Percentiles rank a stretch among this genome's conserved stretches.
These are phyloP conservation scores for Cnidoscolus chayamansa DNA, from an alignment of 441 rosid species.

Conservation along the genomic window DNA sequence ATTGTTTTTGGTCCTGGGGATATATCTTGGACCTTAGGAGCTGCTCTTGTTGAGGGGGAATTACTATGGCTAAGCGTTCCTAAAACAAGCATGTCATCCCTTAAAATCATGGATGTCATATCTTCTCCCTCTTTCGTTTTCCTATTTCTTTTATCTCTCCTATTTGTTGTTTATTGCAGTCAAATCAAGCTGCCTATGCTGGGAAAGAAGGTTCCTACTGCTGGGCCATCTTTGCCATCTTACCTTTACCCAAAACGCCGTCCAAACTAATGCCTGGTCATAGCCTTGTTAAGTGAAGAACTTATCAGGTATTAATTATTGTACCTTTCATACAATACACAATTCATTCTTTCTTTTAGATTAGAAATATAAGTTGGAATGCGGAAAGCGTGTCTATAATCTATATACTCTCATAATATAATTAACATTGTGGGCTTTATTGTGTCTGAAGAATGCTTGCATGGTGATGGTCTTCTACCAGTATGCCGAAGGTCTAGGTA, in stretches of 20 bases:
- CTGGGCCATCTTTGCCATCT: constrained; percentile 38
- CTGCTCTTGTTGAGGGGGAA: constrained; percentile 49
- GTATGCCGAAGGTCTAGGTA: no score
- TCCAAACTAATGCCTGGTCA: constrained; percentile 26
- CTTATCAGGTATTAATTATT: background rate
- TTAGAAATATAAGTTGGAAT: constrained; percentile 1
- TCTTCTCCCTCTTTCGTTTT: constrained; percentile 37
- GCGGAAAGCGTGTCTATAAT: background rate
- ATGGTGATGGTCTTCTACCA: background rate
- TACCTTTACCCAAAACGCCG: constrained; percentile 36
- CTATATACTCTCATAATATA: background rate
- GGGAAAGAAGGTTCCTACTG: constrained; percentile 33
- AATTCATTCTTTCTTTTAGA: constrained; percentile 31
- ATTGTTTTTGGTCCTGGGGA: constrained; percentile 53
- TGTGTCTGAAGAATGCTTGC: constrained; percentile 1
- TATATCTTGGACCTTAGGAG: constrained; percentile 67
- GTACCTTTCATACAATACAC: constrained; percentile 12
- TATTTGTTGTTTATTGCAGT: constrained; percentile 31
- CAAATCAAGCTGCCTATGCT: constrained; percentile 50
- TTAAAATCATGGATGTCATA: constrained; percentile 17
- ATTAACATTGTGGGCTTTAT: background rate
- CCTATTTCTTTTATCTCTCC: constrained; percentile 37
- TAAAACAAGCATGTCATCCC: constrained; percentile 18
- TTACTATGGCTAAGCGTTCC: constrained; percentile 26
- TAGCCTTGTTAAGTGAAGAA: background rate